Evolutionary conservation across 2,329 filamentous ascomycete genomes (phyloP), one percentile per base, ranked within the genome.

Genomic region (Claviceps sp.): DNA sequence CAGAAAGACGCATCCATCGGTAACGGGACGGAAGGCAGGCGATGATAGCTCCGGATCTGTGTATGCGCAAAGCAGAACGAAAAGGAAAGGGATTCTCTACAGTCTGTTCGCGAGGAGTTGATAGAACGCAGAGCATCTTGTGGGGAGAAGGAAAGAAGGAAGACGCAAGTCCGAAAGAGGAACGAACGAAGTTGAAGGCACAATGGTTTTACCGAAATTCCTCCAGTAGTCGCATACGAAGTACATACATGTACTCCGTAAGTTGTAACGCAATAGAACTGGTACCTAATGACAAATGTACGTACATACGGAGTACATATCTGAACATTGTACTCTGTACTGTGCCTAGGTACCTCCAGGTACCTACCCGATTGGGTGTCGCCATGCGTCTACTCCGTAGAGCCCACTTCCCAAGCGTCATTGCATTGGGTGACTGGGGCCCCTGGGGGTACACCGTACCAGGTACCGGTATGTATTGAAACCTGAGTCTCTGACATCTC

Each of bases 21-120:
- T 4, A 8, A 29, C n/a, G 3, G n/a, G 26, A 1, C 17, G n/a
- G 8, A 39, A 9, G 4, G 22, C 26, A 9, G 45, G 36, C n/a
- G 42, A 43, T 26, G 45, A 42, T 26, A 17, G 20, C 13, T 16
- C 29, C 6, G 37, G 34, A 16, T 36, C 29, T 11, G 8, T 34
- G 9, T 26, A 49, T 38, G 14, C 20, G 13, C 45, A 53, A 26
- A 37, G 23, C 1, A 38, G 53, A 8, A 56, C 37, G 22, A 55
- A 52, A 47, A 55, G 50, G 36, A 57, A 53, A 49, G 53, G 55
- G 36, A 52, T 58, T 23, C 55, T 58, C n/a, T 50, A 53, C 4
- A 51, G 50, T 11, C 26, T 54, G 5, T 53, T 58, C 42, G 52
- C 53, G n/a, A 47, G 56, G 37, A 51, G 49, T 20, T 46, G 4